Evolutionary conservation across 202 grass and related monocot species (phyloP).

Genomic region (Dendrocalamus latiflorus): DNA sequence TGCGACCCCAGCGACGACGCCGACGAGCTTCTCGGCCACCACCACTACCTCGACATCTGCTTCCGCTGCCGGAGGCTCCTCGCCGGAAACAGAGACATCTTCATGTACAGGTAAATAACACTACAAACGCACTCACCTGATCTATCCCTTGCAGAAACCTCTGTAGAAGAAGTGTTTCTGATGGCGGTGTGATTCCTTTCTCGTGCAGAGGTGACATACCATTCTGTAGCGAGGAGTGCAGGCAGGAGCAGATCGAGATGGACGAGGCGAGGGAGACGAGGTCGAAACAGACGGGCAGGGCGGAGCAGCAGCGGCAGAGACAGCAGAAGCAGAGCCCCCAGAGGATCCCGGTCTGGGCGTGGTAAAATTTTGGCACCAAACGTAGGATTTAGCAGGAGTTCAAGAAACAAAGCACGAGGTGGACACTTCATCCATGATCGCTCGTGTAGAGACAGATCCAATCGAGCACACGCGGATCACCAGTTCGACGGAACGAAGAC

Average conservation of each 20-base stretch:
- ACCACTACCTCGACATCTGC: constrained; percentile 73
- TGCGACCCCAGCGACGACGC: constrained; percentile 52
- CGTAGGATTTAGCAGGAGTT: constrained; percentile 17
- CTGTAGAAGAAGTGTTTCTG: not conserved
- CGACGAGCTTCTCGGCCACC: constrained; percentile 27
- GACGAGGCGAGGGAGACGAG: constrained; percentile 60
- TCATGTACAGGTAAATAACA: constrained; percentile 68
- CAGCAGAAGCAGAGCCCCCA: constrained; percentile 54
- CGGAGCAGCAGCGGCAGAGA: constrained; percentile 48
- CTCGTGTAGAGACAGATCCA: not conserved
- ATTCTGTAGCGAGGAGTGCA: constrained; percentile 90
- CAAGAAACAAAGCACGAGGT: not conserved
- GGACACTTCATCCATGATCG: not conserved
- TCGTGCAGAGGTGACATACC: constrained; percentile 60
- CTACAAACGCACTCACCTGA: not conserved
- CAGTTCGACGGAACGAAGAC: not conserved
- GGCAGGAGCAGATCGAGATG: constrained; percentile 79
- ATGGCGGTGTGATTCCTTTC: not conserved
- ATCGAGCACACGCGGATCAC: not conserved
- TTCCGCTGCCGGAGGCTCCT: constrained; percentile 68
- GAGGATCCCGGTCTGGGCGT: constrained; percentile 71
- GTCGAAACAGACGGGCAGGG: constrained; percentile 28
- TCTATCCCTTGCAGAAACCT: not conserved
- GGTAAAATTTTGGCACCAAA: constrained; percentile 19
- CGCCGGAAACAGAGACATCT: constrained; percentile 63